Conservation (phyloP, 2,329 filamentous ascomycete species). For the Colletotrichum falcatum region DNA sequence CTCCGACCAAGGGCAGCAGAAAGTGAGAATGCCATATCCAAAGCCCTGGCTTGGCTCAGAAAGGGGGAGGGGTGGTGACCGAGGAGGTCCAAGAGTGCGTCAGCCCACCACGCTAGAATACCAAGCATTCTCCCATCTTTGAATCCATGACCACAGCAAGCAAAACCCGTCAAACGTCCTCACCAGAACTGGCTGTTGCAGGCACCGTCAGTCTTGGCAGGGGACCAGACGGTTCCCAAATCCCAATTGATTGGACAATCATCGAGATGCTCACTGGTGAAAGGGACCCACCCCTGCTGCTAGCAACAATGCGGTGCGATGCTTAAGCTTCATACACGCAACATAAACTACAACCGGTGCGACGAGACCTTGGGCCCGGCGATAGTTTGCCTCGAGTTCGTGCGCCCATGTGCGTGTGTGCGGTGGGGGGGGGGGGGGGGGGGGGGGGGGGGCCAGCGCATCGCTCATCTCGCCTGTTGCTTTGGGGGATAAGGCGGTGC, state of each 20-base stretch:
- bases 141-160: slow-evolving; percentile 9
- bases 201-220: slow-evolving; percentile 28
- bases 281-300: background rate
- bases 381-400: slow-evolving; percentile 16
- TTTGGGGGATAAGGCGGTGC: slow-evolving; percentile 2
- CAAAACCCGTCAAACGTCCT: slow-evolving; percentile 10
- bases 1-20: background rate
- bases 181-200: slow-evolving; percentile 3
- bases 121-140: slow-evolving; percentile 11
- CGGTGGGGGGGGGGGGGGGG: too few species aligned
- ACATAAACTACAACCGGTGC: background rate
- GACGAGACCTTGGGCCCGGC: background rate
- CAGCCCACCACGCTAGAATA: background rate
- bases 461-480: slow-evolving; percentile 3
- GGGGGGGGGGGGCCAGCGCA: background rate
- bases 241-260: slow-evolving; percentile 15
- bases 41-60: background rate
- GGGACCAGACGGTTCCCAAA: slow-evolving; percentile 16
- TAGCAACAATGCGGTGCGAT: background rate
- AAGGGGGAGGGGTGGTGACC: background rate
- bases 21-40: slow-evolving; percentile 20
- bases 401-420: slow-evolving; percentile 19
- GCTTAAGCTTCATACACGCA: background rate
- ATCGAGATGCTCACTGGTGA: slow-evolving; percentile 20
- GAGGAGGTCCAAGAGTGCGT: background rate